Evolutionary conservation across 2,329 filamentous ascomycete genomes (phyloP), one percentile per base, ranked within the genome.

Genomic region (Orbilia oligospora): DNA sequence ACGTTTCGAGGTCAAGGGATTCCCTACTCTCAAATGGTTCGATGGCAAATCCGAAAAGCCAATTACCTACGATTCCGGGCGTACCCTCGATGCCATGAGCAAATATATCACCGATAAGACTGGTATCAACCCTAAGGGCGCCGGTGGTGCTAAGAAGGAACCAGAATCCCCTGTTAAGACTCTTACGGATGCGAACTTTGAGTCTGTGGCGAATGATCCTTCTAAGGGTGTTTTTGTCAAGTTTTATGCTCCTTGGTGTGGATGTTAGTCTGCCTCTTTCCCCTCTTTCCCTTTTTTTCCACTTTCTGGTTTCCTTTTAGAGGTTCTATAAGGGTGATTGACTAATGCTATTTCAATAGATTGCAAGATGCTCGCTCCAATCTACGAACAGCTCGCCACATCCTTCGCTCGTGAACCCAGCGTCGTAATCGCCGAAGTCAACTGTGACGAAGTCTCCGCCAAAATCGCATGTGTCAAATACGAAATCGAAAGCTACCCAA

Each of bases 241-340:
- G 55, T 99, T 99, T 86, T 99, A 97, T 82, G 95, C 96, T 67
- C 94, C 96, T 67, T 98, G 95, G 96, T 99, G 96, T 86, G 95
- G 95, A 85, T 95, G 96, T 98, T 90, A 92, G 81, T 81, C 77
- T n/a, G 61, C 75, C 12, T 61, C 61, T 24, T 38, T 79, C 18
- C 51, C 24, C 66, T 48, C 20, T 36, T 10, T 27, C 27, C 33
- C 6, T 65, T 9, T 33, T 48, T 20, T 36, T 10, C 22, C 27
- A 38, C 6, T 65, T 9, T 33, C 3, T n/a, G 18, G 63, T 44
- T 16, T 30, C 44, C 20, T 16, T 44, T 46, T 18, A 9, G n/a
- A 5, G 56, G 24, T 18, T 22, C 2, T n/a, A 5, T 22, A n/a
- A 24, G 48, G 20, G 14, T 3, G 10, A 2, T 1, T 24, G 1